A percentile compares a stretch with the other conserved stretches of the same genome.
These are phyloP conservation scores for Schrenkiella parvula DNA, from an alignment of 345 rosid species.

Conservation along the genomic window DNA sequence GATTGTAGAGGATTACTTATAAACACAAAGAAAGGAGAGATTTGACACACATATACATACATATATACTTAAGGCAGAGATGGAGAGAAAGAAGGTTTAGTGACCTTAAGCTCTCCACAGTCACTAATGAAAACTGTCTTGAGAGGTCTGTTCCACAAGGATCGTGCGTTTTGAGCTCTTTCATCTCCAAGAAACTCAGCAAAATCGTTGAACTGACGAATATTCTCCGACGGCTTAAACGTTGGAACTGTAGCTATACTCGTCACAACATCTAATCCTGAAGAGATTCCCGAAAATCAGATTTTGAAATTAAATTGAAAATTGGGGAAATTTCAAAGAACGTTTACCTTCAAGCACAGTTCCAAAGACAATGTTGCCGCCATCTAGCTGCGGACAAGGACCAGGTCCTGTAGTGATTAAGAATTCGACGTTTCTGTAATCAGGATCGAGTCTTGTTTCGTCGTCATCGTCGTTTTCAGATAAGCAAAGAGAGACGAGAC, in stretches of 20 bases:
- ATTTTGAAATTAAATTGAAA: background rate
- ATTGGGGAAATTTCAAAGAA: background rate
- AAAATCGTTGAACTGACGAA: constrained; percentile 64
- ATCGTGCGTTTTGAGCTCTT: constrained; percentile 73
- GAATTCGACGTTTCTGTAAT: constrained; percentile 82
- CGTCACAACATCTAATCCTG: constrained; percentile 83
- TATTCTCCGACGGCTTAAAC: constrained; percentile 64
- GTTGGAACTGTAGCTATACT: constrained; percentile 74
- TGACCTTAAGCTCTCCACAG: constrained; percentile 78
- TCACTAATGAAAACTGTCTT: constrained; percentile 67
- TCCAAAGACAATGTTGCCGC: constrained; percentile 84
- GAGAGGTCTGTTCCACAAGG: constrained; percentile 73
- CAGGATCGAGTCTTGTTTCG: constrained; percentile 57
- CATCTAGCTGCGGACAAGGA: constrained; percentile 75
- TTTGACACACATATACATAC: background rate
- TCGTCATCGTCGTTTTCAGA: constrained; percentile 91
- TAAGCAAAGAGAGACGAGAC: constrained; percentile 68
- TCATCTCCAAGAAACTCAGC: constrained; percentile 81
- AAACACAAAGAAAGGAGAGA: background rate
- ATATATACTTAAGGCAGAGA: constrained; percentile 44
- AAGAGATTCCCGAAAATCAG: background rate
- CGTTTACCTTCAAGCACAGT: constrained; percentile 68
- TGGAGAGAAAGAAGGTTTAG: constrained; percentile 72
- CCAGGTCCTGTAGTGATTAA: constrained; percentile 90
- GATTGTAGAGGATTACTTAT: background rate